Base-by-base conservation (phyloP, 345 rosid species). In the Erysimum cheiranthoides region DNA sequence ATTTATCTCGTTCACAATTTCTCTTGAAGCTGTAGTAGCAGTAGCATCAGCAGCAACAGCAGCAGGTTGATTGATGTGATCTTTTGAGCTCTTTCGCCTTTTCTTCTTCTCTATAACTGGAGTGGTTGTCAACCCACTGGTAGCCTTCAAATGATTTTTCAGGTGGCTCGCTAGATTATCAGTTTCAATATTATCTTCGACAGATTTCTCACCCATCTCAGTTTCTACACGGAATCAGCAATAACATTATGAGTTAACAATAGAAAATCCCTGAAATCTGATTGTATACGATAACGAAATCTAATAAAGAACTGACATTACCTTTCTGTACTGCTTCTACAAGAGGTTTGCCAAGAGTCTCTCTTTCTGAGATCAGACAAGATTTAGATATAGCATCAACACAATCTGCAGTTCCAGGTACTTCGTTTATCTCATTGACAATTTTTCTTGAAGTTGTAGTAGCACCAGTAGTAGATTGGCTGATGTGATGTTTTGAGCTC, bases 171-270 rank as follows among this genome's bases (percentile, higher is more conserved):
- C 57, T 9, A 28, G 7, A 61, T 39, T 30, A 4, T 61, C 53
- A 28, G 51, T 28, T 51, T 38, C 32, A 28, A 13, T 39, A 2
- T 39, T 16, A 8, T 43, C 57, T 2, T 73, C 61, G 4, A 42
- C 56, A 64, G 63, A 25, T 6, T 66, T 67, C 43, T 10, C 60
- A 47, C 1, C 17, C 35, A 66, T 4, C 59, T 47, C 67, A 46
- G 10, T 58, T 47, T 59, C 73, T 74, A 74, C 61, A 66, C 28
- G 47, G 42, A 54, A 66, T 25, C 66, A 66, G n/a, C 27, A 66
- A 74, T 8, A 46, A 57, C 16, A 45, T 28, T 46, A 67, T 46
- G 6, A 47, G 27, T 57, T 38, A 5, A n/a, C 7, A 46, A 16
- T 1, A 35, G 17, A 66, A 36, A 5, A 5, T 50, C 50, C 16